A percentile compares a stretch with the other conserved stretches of the same genome.
Conservation (phyloP, 208 protist genomes). For the Leishmania tarentolae region DNA sequence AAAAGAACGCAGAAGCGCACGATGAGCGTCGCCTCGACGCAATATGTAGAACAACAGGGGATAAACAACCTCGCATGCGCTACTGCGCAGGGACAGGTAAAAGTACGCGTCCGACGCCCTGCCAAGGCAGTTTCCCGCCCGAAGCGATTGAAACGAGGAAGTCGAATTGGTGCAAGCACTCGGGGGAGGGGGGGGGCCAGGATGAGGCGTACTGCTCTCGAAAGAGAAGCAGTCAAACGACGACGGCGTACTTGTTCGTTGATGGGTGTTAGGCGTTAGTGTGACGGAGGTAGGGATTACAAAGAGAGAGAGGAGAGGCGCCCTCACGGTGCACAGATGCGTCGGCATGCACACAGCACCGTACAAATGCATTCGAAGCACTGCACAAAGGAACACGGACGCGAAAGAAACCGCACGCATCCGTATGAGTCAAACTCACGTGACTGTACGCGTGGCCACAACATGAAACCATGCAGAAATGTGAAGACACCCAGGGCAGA, state of each 20-base stretch:
- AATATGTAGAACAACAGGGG: neutral
- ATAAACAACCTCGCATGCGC: neutral
- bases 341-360: neutral
- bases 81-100: neutral
- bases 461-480: neutral
- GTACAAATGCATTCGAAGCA: neutral
- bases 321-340: neutral
- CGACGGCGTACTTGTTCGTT: neutral
- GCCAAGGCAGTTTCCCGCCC: neutral
- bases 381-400: neutral
- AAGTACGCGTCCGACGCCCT: neutral
- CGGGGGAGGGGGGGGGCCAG: neutral
- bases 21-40: neutral
- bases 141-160: neutral
- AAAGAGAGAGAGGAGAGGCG: neutral
- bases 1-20: neutral
- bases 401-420: neutral
- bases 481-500: neutral
- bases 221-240: neutral
- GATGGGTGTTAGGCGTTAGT: neutral
- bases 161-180: neutral
- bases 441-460: neutral
- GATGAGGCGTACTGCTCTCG: neutral
- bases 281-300: neutral
- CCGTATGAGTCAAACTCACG: neutral